These are phyloP conservation scores for Euryodendron excelsum DNA, from an alignment of 148 eudicot species.

Conservation along the genomic window DNA sequence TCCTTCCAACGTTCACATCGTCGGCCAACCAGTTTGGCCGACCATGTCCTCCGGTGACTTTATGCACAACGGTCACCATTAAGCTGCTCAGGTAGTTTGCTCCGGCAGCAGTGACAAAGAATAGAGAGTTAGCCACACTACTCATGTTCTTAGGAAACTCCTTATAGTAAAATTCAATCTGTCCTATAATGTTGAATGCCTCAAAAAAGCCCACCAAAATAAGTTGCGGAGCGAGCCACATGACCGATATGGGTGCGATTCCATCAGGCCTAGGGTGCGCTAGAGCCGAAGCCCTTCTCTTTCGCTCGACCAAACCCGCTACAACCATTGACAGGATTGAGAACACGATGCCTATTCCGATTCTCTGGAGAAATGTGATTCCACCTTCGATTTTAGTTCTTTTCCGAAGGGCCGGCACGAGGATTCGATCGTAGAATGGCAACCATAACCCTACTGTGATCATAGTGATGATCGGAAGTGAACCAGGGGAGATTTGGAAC, in stretches of 20 bases:
- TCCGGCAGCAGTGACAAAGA: constrained; percentile 33
- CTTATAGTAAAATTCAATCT: constrained; percentile 67
- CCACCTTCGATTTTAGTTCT: constrained; percentile 52
- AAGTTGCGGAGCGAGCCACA: constrained; percentile 68
- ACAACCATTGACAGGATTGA: constrained; percentile 44
- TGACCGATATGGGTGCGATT: constrained; percentile 39
- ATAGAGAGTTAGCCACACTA: constrained; percentile 52
- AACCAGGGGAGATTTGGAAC: constrained; percentile 53
- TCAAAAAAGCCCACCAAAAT: constrained; percentile 53
- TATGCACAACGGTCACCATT: constrained; percentile 37
- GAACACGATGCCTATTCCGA: constrained; percentile 56
- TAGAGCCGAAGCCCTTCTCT: constrained; percentile 40
- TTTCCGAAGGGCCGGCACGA: constrained; percentile 48
- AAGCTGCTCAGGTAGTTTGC: constrained; percentile 51
- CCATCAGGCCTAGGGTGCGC: not conserved
- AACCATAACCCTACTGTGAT: constrained; percentile 49
- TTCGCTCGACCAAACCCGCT: constrained; percentile 52
- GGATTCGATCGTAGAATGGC: constrained; percentile 57
- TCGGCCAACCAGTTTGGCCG: constrained; percentile 51
- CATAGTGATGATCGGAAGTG: constrained; percentile 48
- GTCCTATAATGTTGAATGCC: constrained; percentile 59
- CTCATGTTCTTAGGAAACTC: constrained; percentile 62
- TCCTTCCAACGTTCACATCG: constrained; percentile 41
- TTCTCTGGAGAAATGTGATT: constrained; percentile 61
- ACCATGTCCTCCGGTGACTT: constrained; percentile 31